phyloP scores from a whole-genome alignment of 257 asterid genomes.

The Eustoma russellianum region DNA sequence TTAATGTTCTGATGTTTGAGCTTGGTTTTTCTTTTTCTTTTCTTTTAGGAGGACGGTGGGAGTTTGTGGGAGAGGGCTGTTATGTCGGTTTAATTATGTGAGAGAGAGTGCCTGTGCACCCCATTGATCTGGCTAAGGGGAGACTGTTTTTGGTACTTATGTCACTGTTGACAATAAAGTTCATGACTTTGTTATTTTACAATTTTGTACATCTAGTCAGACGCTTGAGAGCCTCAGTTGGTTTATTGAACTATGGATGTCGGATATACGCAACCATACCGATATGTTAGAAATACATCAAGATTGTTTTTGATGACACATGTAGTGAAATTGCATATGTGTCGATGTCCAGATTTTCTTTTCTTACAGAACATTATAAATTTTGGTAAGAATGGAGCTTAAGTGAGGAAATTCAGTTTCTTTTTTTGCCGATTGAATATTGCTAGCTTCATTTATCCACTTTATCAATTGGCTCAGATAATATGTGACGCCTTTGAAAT shows the following conservation, averaged over 20 bases:
- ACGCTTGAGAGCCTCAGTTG: neutral
- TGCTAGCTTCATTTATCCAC: neutral
- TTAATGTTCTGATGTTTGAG: neutral
- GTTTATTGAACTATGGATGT: neutral
- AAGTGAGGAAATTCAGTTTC: neutral
- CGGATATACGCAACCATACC: no score
- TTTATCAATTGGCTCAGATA: neutral
- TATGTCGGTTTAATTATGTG: neutral
- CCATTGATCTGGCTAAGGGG: conserved; percentile 5
- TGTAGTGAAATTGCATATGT: no score
- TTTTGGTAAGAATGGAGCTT: neutral
- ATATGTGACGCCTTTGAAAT: no score
- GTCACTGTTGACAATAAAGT: neutral
- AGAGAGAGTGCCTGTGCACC: neutral
- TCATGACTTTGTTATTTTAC: neutral
- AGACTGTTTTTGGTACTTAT: conserved; percentile 6
- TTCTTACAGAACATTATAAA: neutral
- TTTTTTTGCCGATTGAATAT: neutral
- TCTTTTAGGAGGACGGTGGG: no score
- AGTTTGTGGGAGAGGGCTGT: neutral
- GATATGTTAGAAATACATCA: no score
- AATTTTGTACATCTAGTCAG: neutral
- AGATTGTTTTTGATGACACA: no score
- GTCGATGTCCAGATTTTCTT: neutral
- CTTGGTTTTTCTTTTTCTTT: neutral